Evolutionary conservation across 352 stramenopile genomes (phyloP), one percentile per base, ranked within the genome.

Genomic region (Globisporangium spinosum): DNA sequence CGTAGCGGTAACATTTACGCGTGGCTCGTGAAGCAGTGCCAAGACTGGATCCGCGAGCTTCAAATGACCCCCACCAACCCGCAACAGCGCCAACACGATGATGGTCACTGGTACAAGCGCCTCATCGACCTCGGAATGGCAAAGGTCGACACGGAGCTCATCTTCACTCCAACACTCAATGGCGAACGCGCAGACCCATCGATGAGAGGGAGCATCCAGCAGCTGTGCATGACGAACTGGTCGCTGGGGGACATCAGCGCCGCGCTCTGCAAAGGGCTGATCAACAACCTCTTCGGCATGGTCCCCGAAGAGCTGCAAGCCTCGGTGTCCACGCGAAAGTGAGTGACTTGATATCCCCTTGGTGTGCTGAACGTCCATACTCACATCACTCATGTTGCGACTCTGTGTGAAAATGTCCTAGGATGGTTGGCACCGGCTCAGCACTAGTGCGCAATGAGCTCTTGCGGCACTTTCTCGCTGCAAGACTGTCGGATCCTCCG

Each of bases 171-270:
- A 10, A 93, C 80, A 29, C 74, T 95, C 17, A 83, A 80, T 32
- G 87, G 87, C 38, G 87, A 95, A 69, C 85, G 87, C 8, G 68
- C 72, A 7, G 66, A 78, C 25, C 78, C 80, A n/a, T 67, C 65
- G 4, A 54, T 68, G 2, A 71, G 69, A 1, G 85, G 82, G 29
- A 75, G 54, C 10, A 85, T 93, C 55, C 34, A 79, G 27, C 71
- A 79, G 9, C 64, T 95, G 51, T 58, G 67, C 12, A 83, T 90
- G 65, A 65, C 78, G 64, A 93, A 93, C 67, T 89, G 79, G 67
- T 87, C 77, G 13, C 75, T 95, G 34, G 85, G 87, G 35, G 83
- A 95, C 54, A 80, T 93, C 38, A 91, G 77, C 43, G 84, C 87
- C 1, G 73, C 87, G 45, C 71, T 95, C 12, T 83, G 77, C 34